phyloP scores from a whole-genome alignment of 1,284 basidiomycete species.

The Cryptococcus sp. region DNA sequence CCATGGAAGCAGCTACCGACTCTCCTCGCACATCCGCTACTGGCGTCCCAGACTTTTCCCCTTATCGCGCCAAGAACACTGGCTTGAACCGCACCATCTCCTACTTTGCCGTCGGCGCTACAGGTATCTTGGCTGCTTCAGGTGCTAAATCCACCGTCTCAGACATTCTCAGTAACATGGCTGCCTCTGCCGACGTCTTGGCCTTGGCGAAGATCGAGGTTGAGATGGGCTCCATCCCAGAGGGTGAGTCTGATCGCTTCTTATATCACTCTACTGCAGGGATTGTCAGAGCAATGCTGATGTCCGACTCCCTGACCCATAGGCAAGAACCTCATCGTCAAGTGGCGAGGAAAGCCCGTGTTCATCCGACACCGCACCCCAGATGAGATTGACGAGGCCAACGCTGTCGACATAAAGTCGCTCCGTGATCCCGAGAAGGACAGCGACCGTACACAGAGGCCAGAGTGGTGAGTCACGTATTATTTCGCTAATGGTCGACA shows the following conservation, averaged over 20 bases:
- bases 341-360: conserved; percentile 99
- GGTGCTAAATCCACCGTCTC: conserved; percentile 92
- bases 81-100: conserved; percentile 80
- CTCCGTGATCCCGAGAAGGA: conserved; percentile 93
- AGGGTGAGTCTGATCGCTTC: conserved; percentile 69
- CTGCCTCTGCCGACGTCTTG: conserved; percentile 95
- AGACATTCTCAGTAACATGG: conserved; percentile 94
- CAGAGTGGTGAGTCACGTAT: conserved; percentile 76
- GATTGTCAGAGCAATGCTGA: too few relatives aligned
- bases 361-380: conserved; percentile 96
- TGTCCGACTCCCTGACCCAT: not conserved
- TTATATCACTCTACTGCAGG: too few relatives aligned
- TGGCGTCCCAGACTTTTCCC: conserved; percentile 83
- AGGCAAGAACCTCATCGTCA: conserved; percentile 73
- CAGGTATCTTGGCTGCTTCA: conserved; percentile 91
- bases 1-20: conserved; percentile 16
- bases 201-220: conserved; percentile 98
- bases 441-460: conserved; percentile 84
- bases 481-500: not conserved
- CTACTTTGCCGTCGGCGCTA: conserved; percentile 96
- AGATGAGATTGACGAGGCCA: conserved; percentile 92
- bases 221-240: conserved; percentile 85
- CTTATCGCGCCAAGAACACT: conserved; percentile 72
- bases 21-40: conserved; percentile 43
- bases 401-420: conserved; percentile 75